A percentile compares a stretch with the other conserved stretches of the same genome.
Evolutionary conservation across 768 basidiomycete genomes (phyloP).

Genomic region (Xerocomus potaroensis): DNA sequence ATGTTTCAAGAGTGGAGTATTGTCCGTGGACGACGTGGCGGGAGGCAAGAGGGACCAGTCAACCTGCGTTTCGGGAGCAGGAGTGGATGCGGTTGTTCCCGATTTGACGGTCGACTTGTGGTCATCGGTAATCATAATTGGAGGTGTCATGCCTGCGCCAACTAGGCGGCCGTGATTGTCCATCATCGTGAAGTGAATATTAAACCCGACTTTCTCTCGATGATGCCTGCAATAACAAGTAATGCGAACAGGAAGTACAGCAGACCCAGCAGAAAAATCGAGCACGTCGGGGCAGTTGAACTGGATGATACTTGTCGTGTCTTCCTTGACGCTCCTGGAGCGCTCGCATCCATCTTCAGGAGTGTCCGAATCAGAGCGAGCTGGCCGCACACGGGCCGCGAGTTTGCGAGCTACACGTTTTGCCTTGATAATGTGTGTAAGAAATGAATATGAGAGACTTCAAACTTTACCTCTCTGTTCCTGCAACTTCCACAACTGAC

Average conservation of each 20-base stretch:
- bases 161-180: slow-evolving; percentile 77
- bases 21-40: slow-evolving; percentile 24
- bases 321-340: slow-evolving; percentile 45
- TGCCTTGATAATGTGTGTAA: slow-evolving; percentile 44
- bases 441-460: background rate
- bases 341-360: slow-evolving; percentile 52
- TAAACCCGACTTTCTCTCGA: slow-evolving; percentile 93
- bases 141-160: slow-evolving; percentile 75
- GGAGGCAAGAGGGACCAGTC: slow-evolving; percentile 47
- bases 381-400: slow-evolving; percentile 76
- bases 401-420: slow-evolving; percentile 89
- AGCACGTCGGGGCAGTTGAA: slow-evolving; percentile 93
- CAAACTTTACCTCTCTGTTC: slow-evolving; percentile 64
- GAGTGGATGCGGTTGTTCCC: slow-evolving; percentile 26
- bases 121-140: slow-evolving; percentile 99
- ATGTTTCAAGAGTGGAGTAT: slow-evolving; percentile 44
- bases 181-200: slow-evolving; percentile 81
- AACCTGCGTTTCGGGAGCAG: slow-evolving; percentile 37
- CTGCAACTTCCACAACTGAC: slow-evolving; percentile 86
- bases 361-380: slow-evolving; percentile 71
- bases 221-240: slow-evolving; percentile 99
- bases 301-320: slow-evolving; percentile 82
- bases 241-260: slow-evolving; percentile 87
- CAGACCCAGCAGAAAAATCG: slow-evolving; percentile 84
- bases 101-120: slow-evolving; percentile 72